phyloP scores from a whole-genome alignment of 75 land plant species.

The Larix kaempferi region DNA sequence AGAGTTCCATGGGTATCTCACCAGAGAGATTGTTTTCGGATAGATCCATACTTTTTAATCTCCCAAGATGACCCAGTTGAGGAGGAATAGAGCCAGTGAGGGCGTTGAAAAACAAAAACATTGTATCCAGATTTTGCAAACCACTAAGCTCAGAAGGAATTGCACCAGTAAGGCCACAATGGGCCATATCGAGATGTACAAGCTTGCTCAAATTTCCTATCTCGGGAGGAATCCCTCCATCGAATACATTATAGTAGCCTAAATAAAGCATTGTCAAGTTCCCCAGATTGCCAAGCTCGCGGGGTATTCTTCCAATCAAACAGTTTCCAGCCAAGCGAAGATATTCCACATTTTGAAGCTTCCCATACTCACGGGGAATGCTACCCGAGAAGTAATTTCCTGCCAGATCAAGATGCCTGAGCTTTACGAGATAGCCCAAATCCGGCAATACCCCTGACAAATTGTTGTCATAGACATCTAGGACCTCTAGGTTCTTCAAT shows the following conservation, averaged over 20 bases:
- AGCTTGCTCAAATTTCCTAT: constrained; percentile 53
- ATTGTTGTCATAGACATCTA: constrained; percentile 70
- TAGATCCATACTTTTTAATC: constrained; percentile 49
- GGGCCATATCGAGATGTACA: constrained; percentile 55
- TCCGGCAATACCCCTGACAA: constrained; percentile 57
- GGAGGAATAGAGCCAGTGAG: constrained; percentile 65
- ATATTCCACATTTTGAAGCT: constrained; percentile 39
- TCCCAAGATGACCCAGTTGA: constrained; percentile 54
- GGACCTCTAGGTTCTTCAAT: constrained; percentile 33
- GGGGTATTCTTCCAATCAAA: constrained; percentile 63
- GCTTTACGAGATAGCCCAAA: constrained; percentile 27
- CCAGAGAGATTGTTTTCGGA: constrained; percentile 66
- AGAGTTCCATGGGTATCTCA: constrained; percentile 50
- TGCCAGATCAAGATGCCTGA: constrained; percentile 62
- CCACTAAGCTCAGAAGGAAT: constrained; percentile 61
- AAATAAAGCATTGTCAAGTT: constrained; percentile 54
- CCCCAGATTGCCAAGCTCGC: constrained; percentile 58
- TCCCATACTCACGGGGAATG: constrained; percentile 63
- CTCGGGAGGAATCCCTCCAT: constrained; percentile 62
- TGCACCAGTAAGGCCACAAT: constrained; percentile 49
- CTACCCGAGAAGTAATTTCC: constrained; percentile 74
- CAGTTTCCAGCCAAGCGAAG: constrained; percentile 65
- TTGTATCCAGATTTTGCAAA: constrained; percentile 41
- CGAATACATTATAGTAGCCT: constrained; percentile 67
- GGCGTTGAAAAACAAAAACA: constrained; percentile 48